These are phyloP conservation scores for Phylloporus sp. DNA, from an alignment of 768 basidiomycete genomes.

Conservation along the genomic window DNA sequence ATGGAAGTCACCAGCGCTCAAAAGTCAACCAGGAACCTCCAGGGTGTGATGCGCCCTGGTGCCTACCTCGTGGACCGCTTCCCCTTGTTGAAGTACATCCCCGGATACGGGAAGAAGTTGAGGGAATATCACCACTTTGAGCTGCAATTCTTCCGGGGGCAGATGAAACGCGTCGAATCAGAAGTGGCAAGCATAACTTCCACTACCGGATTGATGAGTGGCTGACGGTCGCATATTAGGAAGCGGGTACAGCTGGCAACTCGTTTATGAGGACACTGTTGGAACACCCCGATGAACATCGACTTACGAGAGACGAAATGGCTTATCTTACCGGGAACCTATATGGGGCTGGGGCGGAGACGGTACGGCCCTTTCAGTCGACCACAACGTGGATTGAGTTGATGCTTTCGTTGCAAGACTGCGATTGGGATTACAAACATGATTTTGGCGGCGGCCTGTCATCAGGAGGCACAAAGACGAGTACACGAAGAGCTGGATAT, in stretches of 20 bases:
- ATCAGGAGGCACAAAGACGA: constrained; percentile 45
- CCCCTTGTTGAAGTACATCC: constrained; percentile 41
- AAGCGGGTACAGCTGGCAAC: not conserved
- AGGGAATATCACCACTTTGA: constrained; percentile 50
- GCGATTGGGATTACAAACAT: constrained; percentile 47
- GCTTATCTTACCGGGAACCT: constrained; percentile 57
- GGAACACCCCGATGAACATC: constrained; percentile 43
- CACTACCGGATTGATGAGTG: too few species aligned
- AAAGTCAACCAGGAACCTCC: constrained; percentile 21
- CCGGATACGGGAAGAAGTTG: constrained; percentile 53
- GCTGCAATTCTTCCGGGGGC: constrained; percentile 44
- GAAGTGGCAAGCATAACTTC: constrained; percentile 36
- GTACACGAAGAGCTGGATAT: constrained; percentile 51
- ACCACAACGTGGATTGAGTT: not conserved
- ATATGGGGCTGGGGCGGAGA: constrained; percentile 61
- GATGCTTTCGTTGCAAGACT: constrained; percentile 25
- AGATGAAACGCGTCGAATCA: constrained; percentile 41
- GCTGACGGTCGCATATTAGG: constrained; percentile 2
- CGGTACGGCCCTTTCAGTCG: constrained; percentile 23
- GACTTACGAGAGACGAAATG: constrained; percentile 48
- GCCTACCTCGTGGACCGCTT: constrained; percentile 32
- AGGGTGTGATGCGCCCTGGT: constrained; percentile 28
- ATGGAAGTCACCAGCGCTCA: constrained; percentile 18
- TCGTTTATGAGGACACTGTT: constrained; percentile 52
- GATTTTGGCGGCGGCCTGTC: constrained; percentile 52